Percentiles rank a stretch among this genome's conserved stretches.
Evolutionary conservation across 768 basidiomycete species (phyloP).

Genomic region (Tylopilus sp.): DNA sequence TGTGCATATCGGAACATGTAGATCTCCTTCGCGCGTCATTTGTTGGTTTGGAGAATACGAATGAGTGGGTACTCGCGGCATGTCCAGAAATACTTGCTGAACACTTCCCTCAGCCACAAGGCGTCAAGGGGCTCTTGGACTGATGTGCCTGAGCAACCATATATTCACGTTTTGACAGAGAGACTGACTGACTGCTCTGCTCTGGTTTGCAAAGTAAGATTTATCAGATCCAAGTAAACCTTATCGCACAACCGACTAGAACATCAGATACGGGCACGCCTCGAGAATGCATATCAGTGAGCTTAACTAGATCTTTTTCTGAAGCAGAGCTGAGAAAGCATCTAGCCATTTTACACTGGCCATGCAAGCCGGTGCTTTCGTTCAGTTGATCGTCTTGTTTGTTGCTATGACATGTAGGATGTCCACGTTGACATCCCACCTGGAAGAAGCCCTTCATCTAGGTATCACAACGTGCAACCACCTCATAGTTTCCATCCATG

Average conservation of each 20-base stretch:
- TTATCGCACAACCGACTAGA: not conserved
- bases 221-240: not conserved
- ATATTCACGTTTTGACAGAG: conserved; percentile 34
- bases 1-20: conserved; percentile 19
- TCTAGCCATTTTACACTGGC: conserved; percentile 57
- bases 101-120: conserved; percentile 36
- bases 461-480: conserved; percentile 25
- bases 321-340: not conserved
- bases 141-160: conserved; percentile 44
- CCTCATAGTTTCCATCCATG: conserved; percentile 31
- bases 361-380: conserved; percentile 72
- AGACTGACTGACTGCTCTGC: conserved; percentile 34
- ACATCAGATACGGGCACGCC: conserved; percentile 43
- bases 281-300: conserved; percentile 55
- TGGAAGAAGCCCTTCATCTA: conserved; percentile 38
- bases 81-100: not conserved
- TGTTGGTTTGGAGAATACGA: conserved; percentile 25
- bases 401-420: conserved; percentile 61
- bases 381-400: conserved; percentile 62
- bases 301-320: conserved; percentile 11
- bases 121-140: conserved; percentile 62
- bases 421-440: conserved; percentile 41
- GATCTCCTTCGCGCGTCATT: conserved; percentile 28
- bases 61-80: conserved; percentile 17
- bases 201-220: conserved; percentile 48